phyloP scores from a whole-genome alignment of 305 asterid genomes.

The Fraxinus floribunda region DNA sequence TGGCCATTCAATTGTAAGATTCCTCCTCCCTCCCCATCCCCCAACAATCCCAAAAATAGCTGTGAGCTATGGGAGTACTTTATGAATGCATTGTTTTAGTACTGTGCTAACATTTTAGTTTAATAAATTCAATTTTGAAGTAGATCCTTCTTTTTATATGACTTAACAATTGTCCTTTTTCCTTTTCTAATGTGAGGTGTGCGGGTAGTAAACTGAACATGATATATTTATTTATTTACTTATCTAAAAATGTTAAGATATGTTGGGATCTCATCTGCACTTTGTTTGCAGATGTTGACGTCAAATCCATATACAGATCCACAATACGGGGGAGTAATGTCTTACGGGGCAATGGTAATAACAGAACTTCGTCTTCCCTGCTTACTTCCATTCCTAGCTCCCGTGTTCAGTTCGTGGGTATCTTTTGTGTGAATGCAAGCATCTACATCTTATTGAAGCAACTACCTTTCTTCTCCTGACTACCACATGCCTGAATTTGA shows the following conservation, averaged over 20 bases:
- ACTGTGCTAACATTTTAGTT: background rate
- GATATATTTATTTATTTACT: background rate
- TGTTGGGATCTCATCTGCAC: background rate
- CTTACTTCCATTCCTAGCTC: background rate
- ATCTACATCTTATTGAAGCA: background rate
- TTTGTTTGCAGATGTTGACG: conserved; percentile 56
- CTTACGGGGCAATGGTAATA: conserved; percentile 72
- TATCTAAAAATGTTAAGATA: background rate
- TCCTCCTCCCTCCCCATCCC: conserved; percentile 1
- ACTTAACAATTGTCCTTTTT: background rate
- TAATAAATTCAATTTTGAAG: background rate
- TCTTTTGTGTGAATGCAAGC: background rate
- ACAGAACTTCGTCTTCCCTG: conserved; percentile 12
- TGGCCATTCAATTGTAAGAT: conserved; percentile 72
- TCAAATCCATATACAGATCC: conserved; percentile 68
- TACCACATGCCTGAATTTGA: background rate
- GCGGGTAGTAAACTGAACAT: background rate
- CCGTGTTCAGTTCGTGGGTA: background rate
- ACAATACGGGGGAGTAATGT: conserved; percentile 56
- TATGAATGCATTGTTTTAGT: background rate
- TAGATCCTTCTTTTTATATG: background rate
- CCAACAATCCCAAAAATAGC: background rate
- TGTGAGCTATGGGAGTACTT: background rate
- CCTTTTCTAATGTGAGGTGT: background rate
- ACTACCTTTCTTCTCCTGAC: background rate